Evolutionary conservation across 768 basidiomycete genomes (phyloP).

Genomic region (Cystofilobasidium capitatum): DNA sequence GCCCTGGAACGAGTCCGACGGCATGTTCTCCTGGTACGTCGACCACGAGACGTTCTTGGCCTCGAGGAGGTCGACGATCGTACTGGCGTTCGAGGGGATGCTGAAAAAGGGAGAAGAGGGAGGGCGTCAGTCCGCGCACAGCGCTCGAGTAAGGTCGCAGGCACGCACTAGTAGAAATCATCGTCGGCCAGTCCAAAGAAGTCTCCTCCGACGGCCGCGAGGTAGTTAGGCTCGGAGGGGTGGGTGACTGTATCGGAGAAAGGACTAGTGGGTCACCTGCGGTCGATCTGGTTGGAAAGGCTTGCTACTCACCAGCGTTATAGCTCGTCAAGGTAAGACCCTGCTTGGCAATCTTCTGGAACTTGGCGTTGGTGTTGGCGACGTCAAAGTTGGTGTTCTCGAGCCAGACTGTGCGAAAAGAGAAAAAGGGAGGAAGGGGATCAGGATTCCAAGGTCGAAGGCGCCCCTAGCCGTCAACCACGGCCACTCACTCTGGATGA

Average conservation of each 20-base stretch:
- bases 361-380: constrained; percentile 34
- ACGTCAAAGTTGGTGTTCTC: constrained; percentile 27
- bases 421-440: constrained; percentile 38
- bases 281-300: constrained; percentile 1
- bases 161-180: constrained; percentile 6
- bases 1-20: constrained; percentile 26
- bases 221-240: constrained; percentile 57
- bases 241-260: constrained; percentile 47
- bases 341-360: constrained; percentile 44
- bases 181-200: constrained; percentile 50
- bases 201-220: constrained; percentile 48
- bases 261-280: not conserved
- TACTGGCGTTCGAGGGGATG: constrained; percentile 48
- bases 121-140: constrained; percentile 31
- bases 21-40: constrained; percentile 48
- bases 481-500: not conserved
- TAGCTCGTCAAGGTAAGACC: constrained; percentile 45
- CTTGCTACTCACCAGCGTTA: constrained; percentile 23
- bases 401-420: constrained; percentile 42
- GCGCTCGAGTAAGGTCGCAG: constrained; percentile 30
- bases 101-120: constrained; percentile 10
- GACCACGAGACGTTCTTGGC: constrained; percentile 53
- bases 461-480: not conserved
- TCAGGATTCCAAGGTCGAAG: not conserved
- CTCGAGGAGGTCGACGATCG: constrained; percentile 54